Evolutionary conservation across 352 stramenopile genomes (phyloP), one percentile per base, ranked within the genome.

Genomic region (Elongisporangium anandrum): DNA sequence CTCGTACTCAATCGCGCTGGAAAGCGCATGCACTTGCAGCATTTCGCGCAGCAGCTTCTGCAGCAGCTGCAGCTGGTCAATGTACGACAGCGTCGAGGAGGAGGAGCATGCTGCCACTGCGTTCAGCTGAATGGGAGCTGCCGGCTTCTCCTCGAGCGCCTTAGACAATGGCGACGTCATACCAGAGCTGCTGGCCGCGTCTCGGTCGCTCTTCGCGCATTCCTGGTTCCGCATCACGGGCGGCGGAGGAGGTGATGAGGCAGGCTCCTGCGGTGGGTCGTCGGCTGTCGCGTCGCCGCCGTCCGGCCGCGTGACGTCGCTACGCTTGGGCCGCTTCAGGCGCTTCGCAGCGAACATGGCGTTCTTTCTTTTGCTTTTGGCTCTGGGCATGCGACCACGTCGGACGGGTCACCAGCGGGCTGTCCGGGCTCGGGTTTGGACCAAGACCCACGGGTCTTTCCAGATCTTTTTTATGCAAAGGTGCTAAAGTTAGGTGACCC

Each of bases 21-120:
- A 81, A 3, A 85, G 60, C 17, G 53, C 38, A 60, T 81, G 75
- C 23, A 85, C 75, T 19, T 67, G 52, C 41, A 85, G 54, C 21
- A 85, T 45, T 21, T 71, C 60, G 13, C 61, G 57, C 39, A 81
- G 38, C 5, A 81, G 39, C 17, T 64, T 57, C 50, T 76, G 76
- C 54, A 71, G 54, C 2, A 61, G 59, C 39, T 58, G 54, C 49
- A 84, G 41, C 29, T 61, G 49, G 56, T 63, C 60, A 24, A 84
- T 55, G 60, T 79, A 84, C 13, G 45, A 48, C 50, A 45, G 23
- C 20, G 49, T 21, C 26, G 34, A 45, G 34, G 34, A 45, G 17
- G 34, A 45, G 2, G 34, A 45, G 10, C 34, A 45, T 12, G 4
- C 9, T 45, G 34, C 34, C 17, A 45, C 12, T 45, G 34, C 9